Percentiles rank a stretch among this genome's conserved stretches.
Evolutionary conservation across 2,329 filamentous ascomycete genomes (phyloP).

Genomic region (Tolypocladium capitatum): DNA sequence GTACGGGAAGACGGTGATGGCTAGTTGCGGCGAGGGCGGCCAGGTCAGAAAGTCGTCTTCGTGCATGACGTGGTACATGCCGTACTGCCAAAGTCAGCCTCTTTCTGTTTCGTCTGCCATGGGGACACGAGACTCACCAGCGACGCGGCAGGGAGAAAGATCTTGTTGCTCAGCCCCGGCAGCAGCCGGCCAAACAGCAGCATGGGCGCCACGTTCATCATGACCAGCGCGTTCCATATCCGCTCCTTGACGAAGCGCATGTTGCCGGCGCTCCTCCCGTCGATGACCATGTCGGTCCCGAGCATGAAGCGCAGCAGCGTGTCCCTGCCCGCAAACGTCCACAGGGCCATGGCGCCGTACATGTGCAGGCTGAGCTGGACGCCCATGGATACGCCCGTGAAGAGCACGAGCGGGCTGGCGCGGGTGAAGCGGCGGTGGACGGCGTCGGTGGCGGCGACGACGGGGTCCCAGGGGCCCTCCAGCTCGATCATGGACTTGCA

Average conservation of each 20-base stretch:
- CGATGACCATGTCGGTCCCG: conserved; percentile 16
- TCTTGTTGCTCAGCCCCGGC: conserved; percentile 26
- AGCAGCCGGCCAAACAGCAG: conserved; percentile 30
- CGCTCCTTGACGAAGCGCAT: conserved; percentile 15
- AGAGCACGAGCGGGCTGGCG: conserved; percentile 48
- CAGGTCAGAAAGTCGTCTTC: conserved; percentile 33
- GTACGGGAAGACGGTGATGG: conserved; percentile 35
- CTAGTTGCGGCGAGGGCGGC: conserved; percentile 40
- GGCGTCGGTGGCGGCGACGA: conserved; percentile 53
- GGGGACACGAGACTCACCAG: conserved; percentile 18
- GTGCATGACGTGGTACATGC: conserved; percentile 29
- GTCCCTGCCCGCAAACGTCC: conserved; percentile 37
- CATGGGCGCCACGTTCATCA: conserved; percentile 33
- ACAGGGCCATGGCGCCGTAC: conserved; percentile 38
- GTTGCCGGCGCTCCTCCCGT: conserved; percentile 11
- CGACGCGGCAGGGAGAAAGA: conserved; percentile 28
- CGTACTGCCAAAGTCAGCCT: conserved; percentile 24
- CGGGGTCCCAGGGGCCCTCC: conserved; percentile 57
- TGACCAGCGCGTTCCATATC: conserved; percentile 19
- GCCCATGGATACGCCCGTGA: conserved; percentile 40
- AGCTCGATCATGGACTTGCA: conserved; percentile 75
- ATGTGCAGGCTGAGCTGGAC: conserved; percentile 37
- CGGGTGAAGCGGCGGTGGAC: conserved; percentile 42
- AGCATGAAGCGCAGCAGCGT: conserved; percentile 28
- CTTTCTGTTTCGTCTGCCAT: conserved; percentile 2